Percentiles rank a stretch among this genome's conserved stretches.
These are phyloP conservation scores for Kodamaea laetipori DNA, from an alignment of 805 yeast species.

Conservation along the genomic window DNA sequence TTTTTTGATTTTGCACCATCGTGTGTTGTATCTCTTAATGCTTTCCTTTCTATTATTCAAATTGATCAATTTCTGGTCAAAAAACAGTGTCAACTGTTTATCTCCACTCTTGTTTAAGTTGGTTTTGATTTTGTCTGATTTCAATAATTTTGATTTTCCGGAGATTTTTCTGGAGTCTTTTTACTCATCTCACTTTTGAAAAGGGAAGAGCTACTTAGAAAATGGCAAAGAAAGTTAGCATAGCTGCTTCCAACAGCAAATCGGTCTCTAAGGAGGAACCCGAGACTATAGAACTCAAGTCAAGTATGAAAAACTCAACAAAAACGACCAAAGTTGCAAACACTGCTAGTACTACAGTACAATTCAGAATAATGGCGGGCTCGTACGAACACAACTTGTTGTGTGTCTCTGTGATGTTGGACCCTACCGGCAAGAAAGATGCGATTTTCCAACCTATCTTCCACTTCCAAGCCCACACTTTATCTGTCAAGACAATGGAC, in stretches of 20 bases:
- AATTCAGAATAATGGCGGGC: slow-evolving; percentile 85
- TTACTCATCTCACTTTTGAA: slow-evolving; percentile 8
- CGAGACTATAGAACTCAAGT: slow-evolving; percentile 8
- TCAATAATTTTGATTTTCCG: background rate
- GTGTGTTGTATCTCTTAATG: background rate
- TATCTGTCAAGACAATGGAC: slow-evolving; percentile 84
- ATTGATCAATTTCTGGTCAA: no score
- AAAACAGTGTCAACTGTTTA: background rate
- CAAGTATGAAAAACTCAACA: slow-evolving; percentile 13
- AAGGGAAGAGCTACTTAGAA: no score
- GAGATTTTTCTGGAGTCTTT: slow-evolving; percentile 4
- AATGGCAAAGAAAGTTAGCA: slow-evolving; percentile 8
- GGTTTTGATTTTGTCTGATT: background rate
- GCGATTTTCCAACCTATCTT: slow-evolving; percentile 89
- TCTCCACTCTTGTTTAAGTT: background rate
- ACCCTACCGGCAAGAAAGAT: slow-evolving; percentile 35
- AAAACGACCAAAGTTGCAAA: slow-evolving; percentile 9
- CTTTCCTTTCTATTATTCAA: no score
- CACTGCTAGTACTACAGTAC: slow-evolving; percentile 18
- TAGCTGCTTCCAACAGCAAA: background rate
- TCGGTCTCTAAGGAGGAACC: background rate
- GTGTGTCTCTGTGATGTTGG: slow-evolving; percentile 75
- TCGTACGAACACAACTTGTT: slow-evolving; percentile 92
- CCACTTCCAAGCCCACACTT: slow-evolving; percentile 92
- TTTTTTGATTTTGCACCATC: slow-evolving; percentile 22